Percentiles rank a stretch among this genome's conserved stretches.
These are phyloP conservation scores for Agapanthus africanus DNA, from an alignment of 106 monocot species.

Conservation along the genomic window DNA sequence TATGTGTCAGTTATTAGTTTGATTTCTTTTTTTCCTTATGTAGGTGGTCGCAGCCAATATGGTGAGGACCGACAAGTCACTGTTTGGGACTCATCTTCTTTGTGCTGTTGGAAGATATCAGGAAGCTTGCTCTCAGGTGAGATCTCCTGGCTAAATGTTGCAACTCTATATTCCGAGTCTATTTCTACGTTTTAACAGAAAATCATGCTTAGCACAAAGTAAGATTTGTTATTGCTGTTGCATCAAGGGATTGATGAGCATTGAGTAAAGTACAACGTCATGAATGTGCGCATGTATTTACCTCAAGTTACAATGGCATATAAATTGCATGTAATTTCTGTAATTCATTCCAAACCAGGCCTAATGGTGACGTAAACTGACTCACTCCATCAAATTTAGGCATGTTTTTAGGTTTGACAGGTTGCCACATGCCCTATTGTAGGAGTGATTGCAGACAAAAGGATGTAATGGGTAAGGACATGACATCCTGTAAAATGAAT, in stretches of 20 bases:
- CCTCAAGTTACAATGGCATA: no score
- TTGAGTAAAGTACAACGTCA: not conserved
- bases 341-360: not conserved
- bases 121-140: constrained; percentile 97
- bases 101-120: constrained; percentile 99
- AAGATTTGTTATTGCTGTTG: not conserved
- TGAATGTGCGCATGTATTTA: not conserved
- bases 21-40: not conserved
- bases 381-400: not conserved
- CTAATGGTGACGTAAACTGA: not conserved
- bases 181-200: not conserved
- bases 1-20: not conserved
- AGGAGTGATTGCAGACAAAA: not conserved
- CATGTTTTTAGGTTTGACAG: not conserved
- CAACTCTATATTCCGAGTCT: not conserved
- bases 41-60: constrained; percentile 99
- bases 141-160: not conserved
- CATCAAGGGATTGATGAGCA: no score
- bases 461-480: not conserved
- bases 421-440: not conserved
- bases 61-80: constrained; percentile 95
- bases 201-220: not conserved
- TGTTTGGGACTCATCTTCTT: constrained; percentile 89
- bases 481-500: not conserved
- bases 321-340: not conserved